Evolutionary conservation across 352 stramenopile genomes (phyloP).

Genomic region (Pythium brachiatum): DNA sequence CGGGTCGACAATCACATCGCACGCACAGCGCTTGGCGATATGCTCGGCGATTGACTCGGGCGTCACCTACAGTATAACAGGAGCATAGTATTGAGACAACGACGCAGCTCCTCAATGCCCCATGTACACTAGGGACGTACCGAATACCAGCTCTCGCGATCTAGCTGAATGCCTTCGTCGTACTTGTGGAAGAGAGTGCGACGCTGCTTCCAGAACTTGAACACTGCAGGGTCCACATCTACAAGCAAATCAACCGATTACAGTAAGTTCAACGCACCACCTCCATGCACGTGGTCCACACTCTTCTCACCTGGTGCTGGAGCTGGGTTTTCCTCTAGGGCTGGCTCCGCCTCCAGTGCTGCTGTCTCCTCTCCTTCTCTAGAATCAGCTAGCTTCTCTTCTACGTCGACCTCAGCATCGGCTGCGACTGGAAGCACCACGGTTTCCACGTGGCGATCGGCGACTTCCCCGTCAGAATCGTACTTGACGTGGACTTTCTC

Average conservation of each 20-base stretch:
- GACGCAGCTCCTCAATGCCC: neutral
- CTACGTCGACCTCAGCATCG: slow-evolving; percentile 1
- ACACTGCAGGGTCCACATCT: slow-evolving; percentile 30
- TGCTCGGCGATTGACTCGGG: slow-evolving; percentile 88
- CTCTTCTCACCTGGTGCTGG: neutral
- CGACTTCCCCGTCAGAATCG: slow-evolving; percentile 62
- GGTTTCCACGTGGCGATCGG: slow-evolving; percentile 38
- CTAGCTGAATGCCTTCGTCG: slow-evolving; percentile 89
- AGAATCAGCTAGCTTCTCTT: neutral
- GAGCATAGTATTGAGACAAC: too few species aligned
- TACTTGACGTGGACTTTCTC: slow-evolving; percentile 66
- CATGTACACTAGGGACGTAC: slow-evolving; percentile 14
- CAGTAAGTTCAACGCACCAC: neutral
- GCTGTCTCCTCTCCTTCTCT: neutral
- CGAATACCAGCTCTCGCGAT: slow-evolving; percentile 93
- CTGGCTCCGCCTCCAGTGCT: neutral
- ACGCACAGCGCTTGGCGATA: slow-evolving; percentile 75
- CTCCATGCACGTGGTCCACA: neutral
- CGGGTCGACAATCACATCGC: slow-evolving; percentile 87
- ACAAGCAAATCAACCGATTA: slow-evolving; percentile 4
- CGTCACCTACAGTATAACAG: slow-evolving; percentile 42
- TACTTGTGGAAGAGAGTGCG: slow-evolving; percentile 88
- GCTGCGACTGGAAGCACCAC: slow-evolving; percentile 30
- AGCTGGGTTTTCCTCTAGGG: neutral
- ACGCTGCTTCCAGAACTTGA: slow-evolving; percentile 92